phyloP scores from a whole-genome alignment of 768 basidiomycete genomes.

The Kwoniella botswanensis region DNA sequence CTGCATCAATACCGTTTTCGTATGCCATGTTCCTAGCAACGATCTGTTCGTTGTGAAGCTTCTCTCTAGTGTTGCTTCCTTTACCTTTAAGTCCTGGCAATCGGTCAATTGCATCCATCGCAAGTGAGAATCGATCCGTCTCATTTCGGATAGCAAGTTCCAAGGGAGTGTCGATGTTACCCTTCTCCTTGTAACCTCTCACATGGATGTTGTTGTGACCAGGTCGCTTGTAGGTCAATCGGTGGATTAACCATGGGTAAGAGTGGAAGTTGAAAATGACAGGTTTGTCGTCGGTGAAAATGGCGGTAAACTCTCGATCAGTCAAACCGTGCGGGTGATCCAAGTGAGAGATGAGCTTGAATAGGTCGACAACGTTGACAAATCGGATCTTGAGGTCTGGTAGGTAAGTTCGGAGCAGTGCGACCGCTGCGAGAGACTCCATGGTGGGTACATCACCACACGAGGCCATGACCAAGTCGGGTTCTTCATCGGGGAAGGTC shows the following conservation, averaged over 20 bases:
- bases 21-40: constrained; percentile 44
- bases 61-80: constrained; percentile 45
- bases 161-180: constrained; percentile 52
- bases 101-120: constrained; percentile 54
- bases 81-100: constrained; percentile 42
- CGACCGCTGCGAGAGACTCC: constrained; percentile 83
- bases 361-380: constrained; percentile 86
- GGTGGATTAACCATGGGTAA: constrained; percentile 58
- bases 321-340: constrained; percentile 58
- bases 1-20: constrained; percentile 50
- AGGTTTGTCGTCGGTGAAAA: constrained; percentile 55
- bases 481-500: constrained; percentile 65
- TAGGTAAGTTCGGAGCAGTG: constrained; percentile 68
- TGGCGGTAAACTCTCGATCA: constrained; percentile 37
- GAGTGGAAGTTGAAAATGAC: constrained; percentile 85
- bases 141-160: constrained; percentile 43
- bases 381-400: constrained; percentile 72
- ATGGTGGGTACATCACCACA: constrained; percentile 83
- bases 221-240: constrained; percentile 48
- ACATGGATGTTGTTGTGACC: constrained; percentile 41
- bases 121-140: constrained; percentile 45
- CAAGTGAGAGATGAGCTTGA: constrained; percentile 73
- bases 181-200: constrained; percentile 51
- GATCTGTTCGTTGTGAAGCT: constrained; percentile 47
- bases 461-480: constrained; percentile 72